These are phyloP conservation scores for Wickerhamiella domercqiae DNA, from an alignment of 805 yeast species.

Conservation along the genomic window DNA sequence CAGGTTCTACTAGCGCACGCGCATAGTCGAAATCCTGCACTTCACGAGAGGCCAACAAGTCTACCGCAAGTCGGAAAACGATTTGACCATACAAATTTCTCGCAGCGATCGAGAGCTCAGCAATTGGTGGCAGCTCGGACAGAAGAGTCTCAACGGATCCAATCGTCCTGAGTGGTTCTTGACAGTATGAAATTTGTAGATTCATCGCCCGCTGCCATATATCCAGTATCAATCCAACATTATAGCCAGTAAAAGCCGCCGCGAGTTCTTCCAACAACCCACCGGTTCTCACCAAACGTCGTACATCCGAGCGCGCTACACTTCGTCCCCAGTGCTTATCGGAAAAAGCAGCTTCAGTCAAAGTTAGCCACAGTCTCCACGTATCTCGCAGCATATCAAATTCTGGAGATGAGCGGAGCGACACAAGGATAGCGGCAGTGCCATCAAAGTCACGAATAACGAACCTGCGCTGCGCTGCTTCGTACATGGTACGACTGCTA, in stretches of 20 bases:
- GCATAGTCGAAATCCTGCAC: slow-evolving; percentile 9
- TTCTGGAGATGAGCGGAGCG: background rate
- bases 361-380: slow-evolving; percentile 10
- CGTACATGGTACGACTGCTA: too few species aligned
- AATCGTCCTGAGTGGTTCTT: slow-evolving; percentile 6
- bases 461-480: slow-evolving; percentile 3
- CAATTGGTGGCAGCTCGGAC: background rate
- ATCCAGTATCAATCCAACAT: slow-evolving; percentile 4
- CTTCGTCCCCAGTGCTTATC: slow-evolving; percentile 1
- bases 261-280: background rate
- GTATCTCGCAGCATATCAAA: slow-evolving; percentile 2
- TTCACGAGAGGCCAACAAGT: slow-evolving; percentile 1
- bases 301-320: background rate
- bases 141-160: slow-evolving; percentile 7
- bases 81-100: background rate
- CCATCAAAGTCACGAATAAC: slow-evolving; percentile 9
- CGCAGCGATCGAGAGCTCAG: background rate
- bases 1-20: too few species aligned
- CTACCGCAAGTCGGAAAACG: slow-evolving; percentile 4
- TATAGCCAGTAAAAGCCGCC: background rate
- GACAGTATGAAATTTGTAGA: slow-evolving; percentile 5
- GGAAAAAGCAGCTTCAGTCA: slow-evolving; percentile 11
- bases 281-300: background rate
- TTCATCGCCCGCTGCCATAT: too few species aligned
- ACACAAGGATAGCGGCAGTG: slow-evolving; percentile 3